These are phyloP conservation scores for Saccharomycopsis sp. DNA, from an alignment of 805 yeast species.

Conservation along the genomic window DNA sequence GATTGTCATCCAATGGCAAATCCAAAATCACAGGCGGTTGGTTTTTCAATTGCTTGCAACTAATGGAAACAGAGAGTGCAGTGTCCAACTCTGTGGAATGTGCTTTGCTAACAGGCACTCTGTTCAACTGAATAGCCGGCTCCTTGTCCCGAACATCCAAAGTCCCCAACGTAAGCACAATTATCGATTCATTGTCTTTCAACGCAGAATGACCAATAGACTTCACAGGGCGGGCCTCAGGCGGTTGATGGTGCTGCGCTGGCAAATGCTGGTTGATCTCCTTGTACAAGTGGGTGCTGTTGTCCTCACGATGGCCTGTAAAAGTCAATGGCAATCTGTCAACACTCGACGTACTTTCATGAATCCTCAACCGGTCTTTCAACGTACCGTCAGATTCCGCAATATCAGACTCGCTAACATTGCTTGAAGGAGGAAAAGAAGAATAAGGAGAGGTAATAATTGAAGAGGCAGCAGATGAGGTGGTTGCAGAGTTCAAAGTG, in stretches of 20 bases:
- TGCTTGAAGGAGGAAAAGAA: too few relatives aligned
- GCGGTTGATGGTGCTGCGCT: not conserved
- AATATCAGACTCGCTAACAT: constrained; percentile 1
- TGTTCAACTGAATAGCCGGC: constrained; percentile 58
- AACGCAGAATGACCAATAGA: constrained; percentile 81
- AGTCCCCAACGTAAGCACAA: constrained; percentile 80
- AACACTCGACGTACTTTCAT: constrained; percentile 21
- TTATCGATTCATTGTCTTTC: constrained; percentile 51
- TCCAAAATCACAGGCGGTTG: constrained; percentile 61
- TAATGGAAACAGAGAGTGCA: constrained; percentile 65
- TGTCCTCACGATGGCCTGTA: not conserved
- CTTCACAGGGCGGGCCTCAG: constrained; percentile 44
- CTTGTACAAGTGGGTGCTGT: constrained; percentile 18
- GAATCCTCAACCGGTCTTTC: not conserved
- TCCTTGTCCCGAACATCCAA: constrained; percentile 58
- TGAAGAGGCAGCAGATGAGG: not conserved
- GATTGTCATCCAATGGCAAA: constrained; percentile 69
- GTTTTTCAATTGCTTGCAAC: constrained; percentile 28
- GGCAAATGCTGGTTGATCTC: constrained; percentile 11
- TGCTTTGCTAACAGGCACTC: constrained; percentile 66
- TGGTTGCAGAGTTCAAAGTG: too few relatives aligned
- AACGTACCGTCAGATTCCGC: not conserved
- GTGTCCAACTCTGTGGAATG: constrained; percentile 83
- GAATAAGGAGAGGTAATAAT: not conserved
- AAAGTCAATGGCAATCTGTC: constrained; percentile 21